Evolutionary conservation across 1,139 yeast genomes (phyloP), one percentile per base, ranked within the genome.

Genomic region (Tardiomyces blankii): DNA sequence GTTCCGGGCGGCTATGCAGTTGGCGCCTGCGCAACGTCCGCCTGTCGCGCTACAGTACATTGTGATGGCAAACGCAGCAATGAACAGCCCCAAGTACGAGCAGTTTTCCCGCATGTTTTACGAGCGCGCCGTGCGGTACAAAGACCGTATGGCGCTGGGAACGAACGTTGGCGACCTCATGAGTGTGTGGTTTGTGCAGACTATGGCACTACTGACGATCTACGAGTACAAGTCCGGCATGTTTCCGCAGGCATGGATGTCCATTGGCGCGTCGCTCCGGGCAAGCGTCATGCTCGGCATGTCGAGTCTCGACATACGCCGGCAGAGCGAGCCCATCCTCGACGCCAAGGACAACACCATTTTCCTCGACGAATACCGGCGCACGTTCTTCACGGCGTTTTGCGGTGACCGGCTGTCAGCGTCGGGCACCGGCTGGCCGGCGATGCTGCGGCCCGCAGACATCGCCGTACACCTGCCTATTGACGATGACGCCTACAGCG

Each of bases 241-340:
- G 42, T 56, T 62, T 42, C 55, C 61, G 6, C 56, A 60, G 39
- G 65, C 63, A 2, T 62, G 66, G 65, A 43, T 58, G 21, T 48
- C 58, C n/a, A 53, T 55, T 6, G 66, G 66, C 4, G 50, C 52
- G 14, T 57, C 62, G 1, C 45, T 53, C 33, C 49, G 61, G 7
- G 54, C 58, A 2, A 49, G 54, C 39, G 47, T 49, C 12, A 59
- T 60, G 58, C 47, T 50, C 43, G 52, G 54, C 39, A 49, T 58
- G 42, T 56, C 57, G 35, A 40, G 40, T 16, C 32, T 58, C 9
- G 62, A 60, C 39, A 48, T 49, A 11, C 51, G 48, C 6, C 38
- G 35, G 28, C 18, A 2, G 46, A 44, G 28, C 27, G 41, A 1
- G 30, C 35, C 35, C 16, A 9, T 30, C 9, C 4, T 30, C n/a